Conservation (phyloP, 225 moss, liverwort and hornwort species). For the Thuidium tamariscinum region DNA sequence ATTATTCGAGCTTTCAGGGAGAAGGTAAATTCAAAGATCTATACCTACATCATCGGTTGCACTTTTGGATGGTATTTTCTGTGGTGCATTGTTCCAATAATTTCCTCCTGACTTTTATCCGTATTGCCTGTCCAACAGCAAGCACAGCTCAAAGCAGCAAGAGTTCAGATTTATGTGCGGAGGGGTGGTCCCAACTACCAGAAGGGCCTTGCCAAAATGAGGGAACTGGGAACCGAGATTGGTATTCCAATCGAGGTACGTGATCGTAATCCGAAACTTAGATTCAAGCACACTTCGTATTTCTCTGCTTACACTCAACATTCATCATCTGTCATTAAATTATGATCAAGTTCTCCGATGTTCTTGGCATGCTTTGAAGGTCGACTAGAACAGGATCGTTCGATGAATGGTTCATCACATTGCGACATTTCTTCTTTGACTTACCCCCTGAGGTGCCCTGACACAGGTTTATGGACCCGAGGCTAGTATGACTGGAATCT, state of each 20-base stretch:
- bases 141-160: conserved; percentile 82
- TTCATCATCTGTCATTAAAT: not conserved
- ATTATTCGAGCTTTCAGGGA: conserved; percentile 90
- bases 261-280: not conserved
- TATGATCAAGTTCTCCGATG: not conserved
- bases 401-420: not conserved
- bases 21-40: conserved; percentile 42
- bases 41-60: not conserved
- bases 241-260: conserved; percentile 73
- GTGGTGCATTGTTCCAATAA: not conserved
- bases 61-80: not conserved
- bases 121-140: conserved; percentile 32
- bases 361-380: not conserved
- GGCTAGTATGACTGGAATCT: conserved; percentile 99
- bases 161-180: conserved; percentile 83
- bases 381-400: not conserved
- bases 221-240: conserved; percentile 67
- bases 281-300: not conserved
- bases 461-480: conserved; percentile 89
- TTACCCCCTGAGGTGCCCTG: not conserved
- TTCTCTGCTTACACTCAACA: not conserved
- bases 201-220: conserved; percentile 86
- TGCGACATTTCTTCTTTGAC: not conserved
- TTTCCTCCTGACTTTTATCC: not conserved
- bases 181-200: conserved; percentile 97